Conservation (phyloP, 306 rosid species). For the Senna tora region DNA sequence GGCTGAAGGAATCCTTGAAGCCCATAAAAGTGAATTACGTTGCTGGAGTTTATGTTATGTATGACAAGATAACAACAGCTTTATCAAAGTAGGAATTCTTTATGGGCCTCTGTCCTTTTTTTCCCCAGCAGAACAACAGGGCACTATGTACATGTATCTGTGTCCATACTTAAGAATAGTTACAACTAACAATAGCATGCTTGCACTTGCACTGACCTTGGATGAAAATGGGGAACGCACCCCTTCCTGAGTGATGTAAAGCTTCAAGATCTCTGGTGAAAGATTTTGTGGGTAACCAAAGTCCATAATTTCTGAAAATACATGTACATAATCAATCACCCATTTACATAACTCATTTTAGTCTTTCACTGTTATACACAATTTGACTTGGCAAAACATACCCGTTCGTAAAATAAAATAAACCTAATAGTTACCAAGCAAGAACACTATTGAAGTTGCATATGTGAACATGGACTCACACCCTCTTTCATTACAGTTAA, state of each 20-base stretch:
- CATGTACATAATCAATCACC: constrained; percentile 24
- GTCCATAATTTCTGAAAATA: constrained; percentile 91
- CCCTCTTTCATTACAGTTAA: constrained; percentile 15
- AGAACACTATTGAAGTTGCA: constrained; percentile 20
- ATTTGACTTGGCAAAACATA: background rate
- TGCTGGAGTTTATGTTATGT: background rate
- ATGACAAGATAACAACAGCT: background rate
- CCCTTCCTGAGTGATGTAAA: constrained; percentile 94
- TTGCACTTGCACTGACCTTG: constrained; percentile 63
- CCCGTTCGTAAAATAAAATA: constrained; percentile 12
- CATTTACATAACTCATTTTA: constrained; percentile 32
- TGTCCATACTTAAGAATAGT: constrained; percentile 25
- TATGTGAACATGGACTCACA: constrained; percentile 3
- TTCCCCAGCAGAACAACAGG: background rate
- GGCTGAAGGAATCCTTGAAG: background rate
- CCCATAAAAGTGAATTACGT: background rate
- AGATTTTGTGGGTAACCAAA: constrained; percentile 97
- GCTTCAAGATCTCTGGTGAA: constrained; percentile 89
- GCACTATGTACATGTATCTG: background rate
- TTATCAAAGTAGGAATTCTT: background rate
- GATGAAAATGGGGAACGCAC: constrained; percentile 95
- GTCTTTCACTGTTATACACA: constrained; percentile 22
- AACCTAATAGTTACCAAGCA: constrained; percentile 24
- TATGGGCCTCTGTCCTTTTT: background rate
- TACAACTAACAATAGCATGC: constrained; percentile 7